Percentiles rank a stretch among this genome's conserved stretches.
Evolutionary conservation across 768 basidiomycete genomes (phyloP).

Genomic region (Galerina marginata): DNA sequence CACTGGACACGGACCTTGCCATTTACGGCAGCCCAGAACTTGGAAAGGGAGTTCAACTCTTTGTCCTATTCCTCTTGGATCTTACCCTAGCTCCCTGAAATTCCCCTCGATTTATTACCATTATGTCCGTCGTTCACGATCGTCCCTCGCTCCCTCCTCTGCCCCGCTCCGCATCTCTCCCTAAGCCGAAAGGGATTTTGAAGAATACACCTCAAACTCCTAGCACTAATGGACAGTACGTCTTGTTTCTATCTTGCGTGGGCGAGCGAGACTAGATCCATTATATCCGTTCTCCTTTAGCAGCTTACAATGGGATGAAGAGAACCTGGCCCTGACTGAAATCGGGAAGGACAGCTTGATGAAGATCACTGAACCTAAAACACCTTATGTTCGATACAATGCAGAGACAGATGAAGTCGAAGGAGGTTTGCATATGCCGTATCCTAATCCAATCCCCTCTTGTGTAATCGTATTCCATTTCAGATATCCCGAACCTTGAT

Average conservation of each 20-base stretch:
- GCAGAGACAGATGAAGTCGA: constrained; percentile 85
- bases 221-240: constrained; percentile 56
- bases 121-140: constrained; percentile 44
- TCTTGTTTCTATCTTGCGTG: not conserved
- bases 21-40: not conserved
- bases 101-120: not conserved
- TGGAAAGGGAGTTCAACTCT: not conserved
- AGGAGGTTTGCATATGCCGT: constrained; percentile 60
- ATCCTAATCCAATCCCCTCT: not conserved
- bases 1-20: not conserved
- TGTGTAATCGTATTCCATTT: constrained; percentile 1
- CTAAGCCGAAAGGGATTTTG: constrained; percentile 86
- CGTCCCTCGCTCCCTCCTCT: constrained; percentile 52
- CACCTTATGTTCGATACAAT: constrained; percentile 92
- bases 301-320: constrained; percentile 94
- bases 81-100: constrained; percentile 2
- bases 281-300: constrained; percentile 31
- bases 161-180: constrained; percentile 66
- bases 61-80: not conserved
- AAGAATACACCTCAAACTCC: constrained; percentile 74
- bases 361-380: constrained; percentile 99
- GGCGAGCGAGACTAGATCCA: not conserved
- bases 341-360: constrained; percentile 94
- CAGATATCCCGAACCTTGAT: constrained; percentile 86
- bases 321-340: constrained; percentile 90